These are phyloP conservation scores for Kodamaea hsintzibuensis DNA, from an alignment of 805 yeast genomes.

Conservation along the genomic window DNA sequence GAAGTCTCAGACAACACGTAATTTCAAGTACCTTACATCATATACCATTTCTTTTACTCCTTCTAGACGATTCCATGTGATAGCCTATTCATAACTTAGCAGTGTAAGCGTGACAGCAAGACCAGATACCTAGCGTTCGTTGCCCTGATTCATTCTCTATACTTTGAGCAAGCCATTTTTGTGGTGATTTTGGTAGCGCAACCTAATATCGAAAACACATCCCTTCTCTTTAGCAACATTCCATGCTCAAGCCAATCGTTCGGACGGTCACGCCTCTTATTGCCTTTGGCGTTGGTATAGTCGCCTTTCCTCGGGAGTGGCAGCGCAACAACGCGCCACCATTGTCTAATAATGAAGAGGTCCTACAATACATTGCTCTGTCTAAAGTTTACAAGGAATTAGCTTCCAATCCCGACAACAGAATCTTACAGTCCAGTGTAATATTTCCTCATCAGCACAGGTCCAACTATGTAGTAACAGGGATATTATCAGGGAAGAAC, in stretches of 20 bases:
- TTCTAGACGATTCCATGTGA: background rate
- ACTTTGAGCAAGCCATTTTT: background rate
- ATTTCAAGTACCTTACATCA: too few species aligned
- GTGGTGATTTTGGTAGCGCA: background rate
- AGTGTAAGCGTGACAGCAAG: background rate
- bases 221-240: background rate
- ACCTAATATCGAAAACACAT: background rate
- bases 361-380: conserved; percentile 7
- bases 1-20: too few species aligned
- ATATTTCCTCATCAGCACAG: conserved; percentile 18
- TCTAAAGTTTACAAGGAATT: conserved; percentile 20
- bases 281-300: conserved; percentile 33
- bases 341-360: background rate
- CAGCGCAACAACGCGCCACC: conserved; percentile 6
- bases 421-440: conserved; percentile 15
- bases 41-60: background rate
- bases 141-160: background rate
- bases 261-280: conserved; percentile 28
- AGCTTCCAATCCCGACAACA: conserved; percentile 14
- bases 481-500: conserved; percentile 66
- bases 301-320: conserved; percentile 28
- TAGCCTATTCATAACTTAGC: background rate
- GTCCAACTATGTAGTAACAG: conserved; percentile 61
- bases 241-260: conserved; percentile 31
- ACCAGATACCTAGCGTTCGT: background rate